Percentiles rank a stretch among this genome's conserved stretches.
These are phyloP conservation scores for Potentilla sterilis DNA, from an alignment of 306 rosid genomes.

Conservation along the genomic window DNA sequence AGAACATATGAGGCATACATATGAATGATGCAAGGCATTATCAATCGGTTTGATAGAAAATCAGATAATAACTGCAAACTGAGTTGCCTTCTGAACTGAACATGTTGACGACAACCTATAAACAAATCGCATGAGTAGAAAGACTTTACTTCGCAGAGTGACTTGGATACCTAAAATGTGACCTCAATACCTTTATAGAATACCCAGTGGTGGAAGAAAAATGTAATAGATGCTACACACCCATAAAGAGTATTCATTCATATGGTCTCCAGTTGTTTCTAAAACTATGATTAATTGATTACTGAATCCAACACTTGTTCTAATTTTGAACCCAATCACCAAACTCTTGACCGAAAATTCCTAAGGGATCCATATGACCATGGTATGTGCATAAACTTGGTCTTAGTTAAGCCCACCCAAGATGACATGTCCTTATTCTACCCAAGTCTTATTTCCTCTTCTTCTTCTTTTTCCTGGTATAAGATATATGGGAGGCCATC, in stretches of 20 bases:
- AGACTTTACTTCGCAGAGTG: not conserved
- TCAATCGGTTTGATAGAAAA: not conserved
- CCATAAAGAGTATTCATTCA: not conserved
- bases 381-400: conserved; percentile 2
- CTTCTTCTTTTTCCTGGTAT: not conserved
- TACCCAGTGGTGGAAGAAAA: conserved; percentile 7
- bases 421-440: not conserved
- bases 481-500: not conserved
- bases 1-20: not conserved
- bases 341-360: not conserved
- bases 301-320: not conserved
- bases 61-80: not conserved
- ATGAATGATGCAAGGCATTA: not conserved
- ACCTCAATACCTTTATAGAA: not conserved
- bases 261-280: not conserved
- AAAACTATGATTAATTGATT: not conserved
- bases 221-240: conserved; percentile 4
- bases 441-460: not conserved
- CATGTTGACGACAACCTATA: conserved; percentile 13
- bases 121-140: conserved; percentile 10
- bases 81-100: conserved; percentile 13
- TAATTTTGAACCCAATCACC: not conserved
- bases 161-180: not conserved
- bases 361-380: not conserved
- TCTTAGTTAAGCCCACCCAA: conserved; percentile 5